Evolutionary conservation across 306 rosid genomes (phyloP), one percentile per base, ranked within the genome.

Genomic region (Crotalaria pallida): DNA sequence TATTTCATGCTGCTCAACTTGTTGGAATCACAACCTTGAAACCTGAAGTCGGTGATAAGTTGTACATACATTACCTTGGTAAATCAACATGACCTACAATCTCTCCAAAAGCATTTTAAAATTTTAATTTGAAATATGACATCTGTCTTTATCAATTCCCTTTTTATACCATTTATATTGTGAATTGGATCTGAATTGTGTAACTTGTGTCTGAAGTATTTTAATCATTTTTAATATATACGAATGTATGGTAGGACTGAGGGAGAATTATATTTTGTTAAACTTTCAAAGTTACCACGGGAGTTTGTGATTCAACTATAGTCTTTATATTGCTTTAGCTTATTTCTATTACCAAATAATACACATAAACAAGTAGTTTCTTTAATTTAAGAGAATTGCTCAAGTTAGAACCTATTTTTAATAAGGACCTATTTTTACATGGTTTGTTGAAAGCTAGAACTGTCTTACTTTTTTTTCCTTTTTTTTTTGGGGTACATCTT

Each of bases 1-100:
- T 90, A 69, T 88, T 85, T 74, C 79, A 80, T 68, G 98, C 96
- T 62, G 70, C 73, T 74, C 87, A 77, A 70, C 80, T 87, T 18
- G 56, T 81, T 79, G 92, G 88, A 60, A 22, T 77, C 38, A 80
- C 84, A 72, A 70, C 66, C 69, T 58, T 36, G 78, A 83, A 75
- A 77, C 76, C 82, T 51, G 88, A 78, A 78, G 79, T 68, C 47
- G 18, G 66, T 49, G 73, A 83, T 66, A 77, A 83, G 75, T 70
- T 90, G 79, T 61, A 71, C 80, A 81, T 90, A 71, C 98, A 94
- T 73, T 94, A 83, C 80, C 96, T 94, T 63, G 98, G 98, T 94
- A 88, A 41, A 71, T 53, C 34, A 71, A 48, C 26, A 49, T 57
- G 77, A 51, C 53, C 62, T 57, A 70, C 59, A 36, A 67, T 1